Base-by-base conservation (phyloP, 257 asterid species). In the Fraxinus americana region DNA sequence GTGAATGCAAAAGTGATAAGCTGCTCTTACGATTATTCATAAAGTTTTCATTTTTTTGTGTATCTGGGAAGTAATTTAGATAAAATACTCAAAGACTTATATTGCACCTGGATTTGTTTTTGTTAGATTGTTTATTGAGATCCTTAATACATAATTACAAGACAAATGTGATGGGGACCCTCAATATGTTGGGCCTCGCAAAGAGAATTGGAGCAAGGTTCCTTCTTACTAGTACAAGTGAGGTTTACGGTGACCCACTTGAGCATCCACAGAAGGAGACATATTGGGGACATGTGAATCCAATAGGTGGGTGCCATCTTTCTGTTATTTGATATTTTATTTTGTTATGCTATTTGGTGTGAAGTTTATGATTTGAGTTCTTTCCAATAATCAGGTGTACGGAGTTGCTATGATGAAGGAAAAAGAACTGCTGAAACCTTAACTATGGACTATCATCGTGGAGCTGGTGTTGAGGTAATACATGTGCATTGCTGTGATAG, bases 161-260 rank as follows among this genome's bases (percentile, higher is more conserved):
- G 92, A 94, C 98, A 70, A 94, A 94, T 88, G 98, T 94, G 88
- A 94, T 94, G 98, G 84, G 84, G 11, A 80, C 84, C 5, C 74
- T 80, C 67, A 80, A 75, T 63, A 71, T 81, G 81, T 65, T 81
- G 77, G 84, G 84, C 9, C 80, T 81, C 12, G 84, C 84, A 17
- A 80, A 80, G 80, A 75, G 84, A 63, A 67, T 80, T 27, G 84
- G 84, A 27, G 84, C 84, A 34, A 72, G 82, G 45, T 77, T 81
- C 69, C 70, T 81, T 73, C 73, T 81, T 25, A 81, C 85, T 9
- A 77, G 82, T 66, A 81, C 85, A 34, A 77, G 82, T n/a, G 85
- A 57, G 79, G 85, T 81, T 41, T 81, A 81, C 23, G 85, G 85
- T 19, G 85, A 81, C 43, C 85, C 82, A 8, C 78, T 81, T 14